Evolutionary conservation across 768 basidiomycete species (phyloP).

Genomic region (Lepiota venenata): DNA sequence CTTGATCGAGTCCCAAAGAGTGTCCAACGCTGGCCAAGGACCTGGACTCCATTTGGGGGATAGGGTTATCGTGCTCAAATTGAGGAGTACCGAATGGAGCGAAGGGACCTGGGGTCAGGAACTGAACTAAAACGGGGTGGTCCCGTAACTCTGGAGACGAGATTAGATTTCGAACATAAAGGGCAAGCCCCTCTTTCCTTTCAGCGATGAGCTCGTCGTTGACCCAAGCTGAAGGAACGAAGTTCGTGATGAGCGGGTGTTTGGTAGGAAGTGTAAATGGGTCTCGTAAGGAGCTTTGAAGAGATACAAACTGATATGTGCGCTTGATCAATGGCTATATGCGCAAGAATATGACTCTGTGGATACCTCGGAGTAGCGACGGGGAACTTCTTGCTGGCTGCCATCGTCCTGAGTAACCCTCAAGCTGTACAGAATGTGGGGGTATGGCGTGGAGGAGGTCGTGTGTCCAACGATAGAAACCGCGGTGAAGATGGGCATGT

Average conservation of each 20-base stretch:
- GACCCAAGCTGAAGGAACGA: conserved; percentile 50
- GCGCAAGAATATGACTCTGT: background rate
- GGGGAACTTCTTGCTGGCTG: conserved; percentile 24
- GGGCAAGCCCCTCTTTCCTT: conserved; percentile 43
- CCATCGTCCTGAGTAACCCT: conserved; percentile 30
- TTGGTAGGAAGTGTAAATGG: conserved; percentile 45
- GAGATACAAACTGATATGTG: conserved; percentile 27
- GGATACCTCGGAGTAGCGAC: conserved; percentile 45
- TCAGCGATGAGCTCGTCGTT: conserved; percentile 49
- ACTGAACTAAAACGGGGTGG: conserved; percentile 30
- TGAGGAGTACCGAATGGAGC: conserved; percentile 42
- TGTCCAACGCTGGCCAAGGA: background rate
- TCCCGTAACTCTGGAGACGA: conserved; percentile 32
- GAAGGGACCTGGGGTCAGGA: conserved; percentile 29
- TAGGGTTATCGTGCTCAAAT: conserved; percentile 29
- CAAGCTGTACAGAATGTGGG: conserved; percentile 45
- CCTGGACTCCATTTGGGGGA: conserved; percentile 6
- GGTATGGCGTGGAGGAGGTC: conserved; percentile 40
- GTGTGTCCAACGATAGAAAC: conserved; percentile 38
- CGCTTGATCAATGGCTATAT: background rate
- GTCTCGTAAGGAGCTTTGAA: conserved; percentile 39
- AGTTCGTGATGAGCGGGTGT: conserved; percentile 43
- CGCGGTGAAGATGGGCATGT: conserved; percentile 7
- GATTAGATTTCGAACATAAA: conserved; percentile 39
- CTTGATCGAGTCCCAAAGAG: conserved; percentile 13